Base-by-base conservation (phyloP, 2,329 filamentous ascomycete species). In the Stemphylium beticola region DNA sequence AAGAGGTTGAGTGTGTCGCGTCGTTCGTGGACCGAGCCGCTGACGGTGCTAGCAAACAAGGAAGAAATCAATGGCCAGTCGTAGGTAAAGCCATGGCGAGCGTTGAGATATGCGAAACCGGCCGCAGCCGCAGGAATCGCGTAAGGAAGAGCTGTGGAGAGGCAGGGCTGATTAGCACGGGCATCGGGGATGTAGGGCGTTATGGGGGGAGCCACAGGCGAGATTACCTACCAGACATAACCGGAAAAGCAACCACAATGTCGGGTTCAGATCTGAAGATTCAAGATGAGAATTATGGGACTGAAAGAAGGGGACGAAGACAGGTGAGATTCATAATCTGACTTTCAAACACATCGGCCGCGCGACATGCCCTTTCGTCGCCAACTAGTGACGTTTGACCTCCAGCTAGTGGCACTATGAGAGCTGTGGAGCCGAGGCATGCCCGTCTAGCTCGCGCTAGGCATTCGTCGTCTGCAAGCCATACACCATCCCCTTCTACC, bases 1-100 rank as follows among this genome's bases (percentile, higher is more conserved):
- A 73, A 76, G 45, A 85, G 75, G 67, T 86, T 93, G 54, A 91
- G 71, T 26, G 82, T 83, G 64, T 88, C 88, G 32, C 76, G 78
- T 38, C 79, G 80, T 65, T 87, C 80, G 58, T 82, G 80, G 56
- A 79, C 72, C 8, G 73, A 68, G 40, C 80, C 72, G 15, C 75
- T 76, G 36, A 82, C 57, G 11, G 78, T 64, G 15, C 82, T 75
- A 26, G 79, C 80, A 11, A 85, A 33, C 34, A 85, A 74, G 47
- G 82, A 81, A 31, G 77, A 79, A n/a, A 93, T 66, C 14, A 92
- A 72, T 7, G 76, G 71, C 38, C 79, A 73, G 70, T 93, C 90
- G 64, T 88, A 83, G 34, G 76, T 71, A 42, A 92, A 63, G 64
- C 87, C 83, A 65, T 84, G 85, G 74, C 88, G 90, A 42, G 83